phyloP scores from a whole-genome alignment of 768 basidiomycete species.

The Tricholoma bakamatsutake region DNA sequence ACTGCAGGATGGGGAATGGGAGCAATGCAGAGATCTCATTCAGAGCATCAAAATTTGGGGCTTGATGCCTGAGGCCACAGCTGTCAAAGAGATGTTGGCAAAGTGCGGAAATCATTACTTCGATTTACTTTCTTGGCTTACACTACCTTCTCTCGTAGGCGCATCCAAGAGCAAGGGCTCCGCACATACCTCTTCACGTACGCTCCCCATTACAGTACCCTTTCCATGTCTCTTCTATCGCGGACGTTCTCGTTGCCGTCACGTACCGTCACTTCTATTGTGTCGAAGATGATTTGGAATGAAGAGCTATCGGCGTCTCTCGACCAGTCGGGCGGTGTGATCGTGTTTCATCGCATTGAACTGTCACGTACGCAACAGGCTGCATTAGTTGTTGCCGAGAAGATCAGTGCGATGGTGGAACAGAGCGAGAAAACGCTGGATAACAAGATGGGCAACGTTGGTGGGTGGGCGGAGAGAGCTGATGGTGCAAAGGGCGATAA shows the following conservation, averaged over 20 bases:
- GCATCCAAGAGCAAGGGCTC: constrained; percentile 96
- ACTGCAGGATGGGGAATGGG: constrained; percentile 95
- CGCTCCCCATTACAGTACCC: constrained; percentile 85
- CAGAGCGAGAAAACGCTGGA: constrained; percentile 90
- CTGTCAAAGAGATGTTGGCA: constrained; percentile 92
- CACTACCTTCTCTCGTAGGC: constrained; percentile 38
- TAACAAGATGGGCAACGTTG: constrained; percentile 65
- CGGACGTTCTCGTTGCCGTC: constrained; percentile 82
- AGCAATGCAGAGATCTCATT: constrained; percentile 87
- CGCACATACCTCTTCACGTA: constrained; percentile 98
- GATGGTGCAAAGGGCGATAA: constrained; percentile 75
- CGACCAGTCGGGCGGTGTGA: constrained; percentile 84
- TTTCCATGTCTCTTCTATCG: constrained; percentile 84
- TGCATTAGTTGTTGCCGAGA: constrained; percentile 85
- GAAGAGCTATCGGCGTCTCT: constrained; percentile 92
- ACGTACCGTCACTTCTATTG: constrained; percentile 80
- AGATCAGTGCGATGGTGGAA: constrained; percentile 79
- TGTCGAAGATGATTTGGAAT: constrained; percentile 98
- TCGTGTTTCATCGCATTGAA: constrained; percentile 92
- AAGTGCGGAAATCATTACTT: constrained; percentile 47
- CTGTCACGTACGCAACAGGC: constrained; percentile 84
- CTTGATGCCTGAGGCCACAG: constrained; percentile 82
- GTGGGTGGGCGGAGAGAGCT: constrained; percentile 59
- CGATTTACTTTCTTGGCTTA: constrained; percentile 7
- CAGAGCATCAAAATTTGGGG: constrained; percentile 98